Evolutionary conservation across 129 eudicot genomes (phyloP).

Genomic region (Pittosporum tobira): DNA sequence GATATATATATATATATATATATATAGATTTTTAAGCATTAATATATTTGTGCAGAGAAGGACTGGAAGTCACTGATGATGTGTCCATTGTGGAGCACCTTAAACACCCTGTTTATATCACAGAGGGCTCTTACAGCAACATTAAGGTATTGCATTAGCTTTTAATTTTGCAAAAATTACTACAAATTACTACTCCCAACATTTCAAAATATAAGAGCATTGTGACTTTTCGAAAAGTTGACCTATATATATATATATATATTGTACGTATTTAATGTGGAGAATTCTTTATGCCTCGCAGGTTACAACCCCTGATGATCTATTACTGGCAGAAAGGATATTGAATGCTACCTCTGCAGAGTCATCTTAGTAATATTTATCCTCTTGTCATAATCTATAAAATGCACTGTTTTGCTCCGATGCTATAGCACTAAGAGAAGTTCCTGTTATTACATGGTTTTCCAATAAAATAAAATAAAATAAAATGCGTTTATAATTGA

Average conservation of each 20-base stretch:
- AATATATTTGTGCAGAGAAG: slow-evolving; percentile 48
- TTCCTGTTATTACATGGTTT: too few relatives aligned
- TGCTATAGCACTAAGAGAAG: too few relatives aligned
- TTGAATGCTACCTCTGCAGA: slow-evolving; percentile 35
- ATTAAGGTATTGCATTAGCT: slow-evolving; percentile 51
- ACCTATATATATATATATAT: too few relatives aligned
- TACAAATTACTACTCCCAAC: too few relatives aligned
- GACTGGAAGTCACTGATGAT: slow-evolving; percentile 95
- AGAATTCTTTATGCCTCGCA: slow-evolving; percentile 23
- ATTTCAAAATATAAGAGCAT: too few relatives aligned
- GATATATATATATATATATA: background rate
- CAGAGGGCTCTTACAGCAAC: slow-evolving; percentile 96
- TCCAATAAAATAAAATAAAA: too few relatives aligned
- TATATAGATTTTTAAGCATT: background rate
- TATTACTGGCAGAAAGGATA: slow-evolving; percentile 90
- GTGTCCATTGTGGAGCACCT: slow-evolving; percentile 98
- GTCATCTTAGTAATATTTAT: slow-evolving; percentile 22
- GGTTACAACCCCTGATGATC: slow-evolving; percentile 98
- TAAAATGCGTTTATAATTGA: too few relatives aligned
- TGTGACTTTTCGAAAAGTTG: too few relatives aligned
- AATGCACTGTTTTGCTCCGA: too few relatives aligned
- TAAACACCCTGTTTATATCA: slow-evolving; percentile 90
- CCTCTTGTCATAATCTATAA: too few relatives aligned
- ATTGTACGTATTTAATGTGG: too few relatives aligned
- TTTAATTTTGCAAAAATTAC: background rate